phyloP scores from a whole-genome alignment of 805 yeast species.

The Spathaspora boniae region DNA sequence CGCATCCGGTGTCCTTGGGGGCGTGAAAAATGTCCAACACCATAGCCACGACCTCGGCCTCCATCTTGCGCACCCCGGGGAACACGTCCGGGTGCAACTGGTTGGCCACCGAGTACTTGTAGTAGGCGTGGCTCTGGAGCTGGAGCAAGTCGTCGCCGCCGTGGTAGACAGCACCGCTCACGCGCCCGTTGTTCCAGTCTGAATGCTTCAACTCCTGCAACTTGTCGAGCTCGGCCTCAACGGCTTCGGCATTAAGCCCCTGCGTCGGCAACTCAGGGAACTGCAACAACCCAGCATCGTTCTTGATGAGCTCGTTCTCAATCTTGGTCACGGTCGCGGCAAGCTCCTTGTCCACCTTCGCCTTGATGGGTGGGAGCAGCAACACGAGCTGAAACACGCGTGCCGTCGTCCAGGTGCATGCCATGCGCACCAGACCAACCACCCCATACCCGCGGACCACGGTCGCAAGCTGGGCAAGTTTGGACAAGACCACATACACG shows the following conservation, averaged over 20 bases:
- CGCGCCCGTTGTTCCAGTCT: conserved; percentile 80
- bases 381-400: conserved; percentile 30
- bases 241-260: conserved; percentile 50
- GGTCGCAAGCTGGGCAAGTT: conserved; percentile 9
- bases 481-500: conserved; percentile 10
- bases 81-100: conserved; percentile 96
- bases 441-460: conserved; percentile 38
- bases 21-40: conserved; percentile 77
- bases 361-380: conserved; percentile 50
- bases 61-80: conserved; percentile 96
- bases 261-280: conserved; percentile 51
- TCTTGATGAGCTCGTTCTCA: conserved; percentile 56
- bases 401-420: conserved; percentile 10
- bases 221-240: conserved; percentile 50
- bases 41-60: conserved; percentile 92
- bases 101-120: conserved; percentile 79
- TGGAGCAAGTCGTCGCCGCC: conserved; percentile 79
- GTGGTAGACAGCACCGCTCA: conserved; percentile 95
- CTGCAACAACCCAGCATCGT: conserved; percentile 43
- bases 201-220: conserved; percentile 55
- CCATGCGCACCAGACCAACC: conserved; percentile 21
- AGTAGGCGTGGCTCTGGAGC: conserved; percentile 75
- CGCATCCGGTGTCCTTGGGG: conserved; percentile 54
- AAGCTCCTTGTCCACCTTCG: conserved; percentile 61
- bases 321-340: conserved; percentile 42